Base-by-base conservation (phyloP, 2,329 filamentous ascomycete species). In the Lizonia empirigonia region DNA sequence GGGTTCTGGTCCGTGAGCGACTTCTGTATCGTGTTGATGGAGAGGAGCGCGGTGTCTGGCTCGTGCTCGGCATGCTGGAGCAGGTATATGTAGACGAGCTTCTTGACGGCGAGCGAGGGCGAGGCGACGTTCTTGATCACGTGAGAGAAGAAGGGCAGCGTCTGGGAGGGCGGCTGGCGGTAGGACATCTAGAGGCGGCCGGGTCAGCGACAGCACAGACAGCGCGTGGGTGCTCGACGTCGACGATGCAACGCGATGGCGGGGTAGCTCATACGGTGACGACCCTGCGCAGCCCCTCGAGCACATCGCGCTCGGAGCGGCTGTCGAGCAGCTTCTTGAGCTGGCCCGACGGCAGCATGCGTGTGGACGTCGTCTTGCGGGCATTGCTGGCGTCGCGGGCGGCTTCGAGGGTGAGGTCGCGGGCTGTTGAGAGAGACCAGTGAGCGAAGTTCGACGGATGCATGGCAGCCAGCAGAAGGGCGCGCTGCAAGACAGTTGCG, bases 1-100 rank as follows among this genome's bases (percentile, higher is more conserved):
- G 94, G 90, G 71, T 92, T 97, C 50, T 87, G 81, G 74, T 99
- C 94, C 19, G 91, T 96, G 51, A 99, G 84, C 8, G 93, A 96
- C 76, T 97, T 97, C 71, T 99, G 94, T 64, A 99, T 97, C 6
- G 94, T 96, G 76, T 99, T 99, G 82, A 99, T 97, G 52, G 92
- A 96, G 35, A 99, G 83, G 29, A 99, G 83, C 16, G 94, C 92
- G 36, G 97, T 89, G 75, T 99, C 94, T 50, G 93, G 94, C 69
- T 97, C 94, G 58, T 91, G 86, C 73, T 97, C 94, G 72, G 94
- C 94, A 81, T 99, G 92, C 71, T 95, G 90, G 54, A 97, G 88
- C 56, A 99, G 86, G 76, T 97, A 99, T 71, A 97, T 96, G 79
- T 99, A 99, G 56, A 99, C 94, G 48, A 99, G 85, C 75, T 97